phyloP scores from a whole-genome alignment of 2,329 filamentous ascomycete genomes.

The Penicillium expansum region DNA sequence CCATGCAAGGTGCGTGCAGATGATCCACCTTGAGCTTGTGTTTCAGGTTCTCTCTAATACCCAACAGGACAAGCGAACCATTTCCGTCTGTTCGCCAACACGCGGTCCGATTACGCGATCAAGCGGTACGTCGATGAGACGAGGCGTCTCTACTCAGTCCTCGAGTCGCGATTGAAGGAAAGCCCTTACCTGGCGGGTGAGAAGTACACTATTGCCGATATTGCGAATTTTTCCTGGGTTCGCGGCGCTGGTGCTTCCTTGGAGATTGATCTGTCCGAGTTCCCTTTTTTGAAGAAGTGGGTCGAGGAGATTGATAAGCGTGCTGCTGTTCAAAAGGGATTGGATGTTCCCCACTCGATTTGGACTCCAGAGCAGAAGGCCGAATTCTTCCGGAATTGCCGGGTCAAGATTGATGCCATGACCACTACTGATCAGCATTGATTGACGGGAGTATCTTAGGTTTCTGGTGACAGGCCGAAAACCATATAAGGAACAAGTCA shows the following conservation, averaged over 20 bases:
- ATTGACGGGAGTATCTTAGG: not conserved
- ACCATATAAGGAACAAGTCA: not conserved
- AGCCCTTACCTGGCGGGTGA: slow-evolving; percentile 47
- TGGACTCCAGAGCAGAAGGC: slow-evolving; percentile 12
- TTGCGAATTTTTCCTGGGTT: slow-evolving; percentile 48
- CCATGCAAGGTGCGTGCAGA: slow-evolving; percentile 39
- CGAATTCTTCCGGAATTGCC: slow-evolving; percentile 13
- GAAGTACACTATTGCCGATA: slow-evolving; percentile 50
- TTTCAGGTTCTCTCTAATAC: not conserved
- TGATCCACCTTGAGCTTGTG: not conserved
- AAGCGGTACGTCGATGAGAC: slow-evolving; percentile 51
- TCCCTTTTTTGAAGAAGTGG: slow-evolving; percentile 35
- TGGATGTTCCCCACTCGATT: slow-evolving; percentile 17
- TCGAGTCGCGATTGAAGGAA: slow-evolving; percentile 43
- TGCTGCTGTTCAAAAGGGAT: slow-evolving; percentile 30
- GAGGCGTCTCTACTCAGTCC: slow-evolving; percentile 47
- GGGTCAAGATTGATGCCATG: slow-evolving; percentile 24
- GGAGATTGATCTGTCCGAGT: slow-evolving; percentile 33
- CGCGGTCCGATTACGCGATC: slow-evolving; percentile 46
- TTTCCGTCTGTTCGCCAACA: slow-evolving; percentile 46
- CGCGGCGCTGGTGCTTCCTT: slow-evolving; percentile 19
- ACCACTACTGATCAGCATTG: slow-evolving; percentile 23
- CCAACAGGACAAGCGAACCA: slow-evolving; percentile 47
- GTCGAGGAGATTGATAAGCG: slow-evolving; percentile 28
- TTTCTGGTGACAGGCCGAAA: not conserved